Percentiles rank a stretch among this genome's conserved stretches.
Evolutionary conservation across 2,329 filamentous ascomycete genomes (phyloP).

Genomic region (Ophiosphaerella narmari): DNA sequence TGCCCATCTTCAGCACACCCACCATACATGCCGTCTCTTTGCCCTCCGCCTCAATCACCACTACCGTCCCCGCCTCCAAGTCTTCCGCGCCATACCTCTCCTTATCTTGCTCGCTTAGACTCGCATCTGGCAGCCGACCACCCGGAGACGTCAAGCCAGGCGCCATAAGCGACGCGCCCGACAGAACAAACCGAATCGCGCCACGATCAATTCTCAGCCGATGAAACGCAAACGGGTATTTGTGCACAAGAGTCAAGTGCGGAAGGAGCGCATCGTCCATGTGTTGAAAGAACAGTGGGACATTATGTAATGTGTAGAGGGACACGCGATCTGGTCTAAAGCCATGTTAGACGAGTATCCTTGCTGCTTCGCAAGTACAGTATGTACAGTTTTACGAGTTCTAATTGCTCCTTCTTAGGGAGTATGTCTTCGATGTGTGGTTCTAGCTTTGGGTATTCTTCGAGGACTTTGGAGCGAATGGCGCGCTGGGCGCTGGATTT

Average conservation of each 20-base stretch:
- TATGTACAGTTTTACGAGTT: constrained; percentile 79
- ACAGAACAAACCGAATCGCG: constrained; percentile 94
- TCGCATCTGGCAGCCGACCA: constrained; percentile 71
- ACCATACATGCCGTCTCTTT: constrained; percentile 91
- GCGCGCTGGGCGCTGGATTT: constrained; percentile 93
- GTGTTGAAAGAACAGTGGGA: constrained; percentile 91
- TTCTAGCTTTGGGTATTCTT: constrained; percentile 83
- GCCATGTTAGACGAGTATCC: constrained; percentile 6
- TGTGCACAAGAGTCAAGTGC: constrained; percentile 86
- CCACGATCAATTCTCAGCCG: constrained; percentile 90
- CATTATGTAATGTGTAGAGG: constrained; percentile 79
- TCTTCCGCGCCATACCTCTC: constrained; percentile 64
- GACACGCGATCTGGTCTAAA: constrained; percentile 78
- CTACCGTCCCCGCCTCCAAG: constrained; percentile 78
- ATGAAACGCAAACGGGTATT: constrained; percentile 83
- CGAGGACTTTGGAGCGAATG: constrained; percentile 79
- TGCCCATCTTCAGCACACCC: constrained; percentile 80
- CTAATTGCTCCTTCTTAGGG: constrained; percentile 90
- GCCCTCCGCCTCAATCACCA: constrained; percentile 89
- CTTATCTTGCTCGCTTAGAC: constrained; percentile 40
- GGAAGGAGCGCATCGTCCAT: constrained; percentile 78
- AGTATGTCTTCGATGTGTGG: constrained; percentile 92
- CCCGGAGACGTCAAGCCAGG: constrained; percentile 86
- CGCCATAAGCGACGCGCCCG: constrained; percentile 93
- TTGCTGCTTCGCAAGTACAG: neutral